Conservation (phyloP, 352 stramenopile species). For the Pythium phragmitis region DNA sequence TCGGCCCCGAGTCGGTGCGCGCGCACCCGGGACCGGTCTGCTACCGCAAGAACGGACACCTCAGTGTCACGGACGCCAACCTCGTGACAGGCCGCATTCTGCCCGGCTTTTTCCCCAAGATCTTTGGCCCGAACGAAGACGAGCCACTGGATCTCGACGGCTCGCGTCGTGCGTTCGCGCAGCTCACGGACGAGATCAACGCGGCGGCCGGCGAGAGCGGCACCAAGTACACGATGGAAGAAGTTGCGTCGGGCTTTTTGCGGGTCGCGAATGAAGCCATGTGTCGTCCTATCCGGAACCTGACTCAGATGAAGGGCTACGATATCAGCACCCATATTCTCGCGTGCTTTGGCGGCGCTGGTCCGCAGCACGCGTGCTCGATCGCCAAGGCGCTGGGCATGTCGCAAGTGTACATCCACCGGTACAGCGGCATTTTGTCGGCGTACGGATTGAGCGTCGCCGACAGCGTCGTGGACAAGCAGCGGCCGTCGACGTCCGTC, state of each 20-base stretch:
- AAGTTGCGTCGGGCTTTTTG: constrained; percentile 98
- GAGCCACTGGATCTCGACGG: constrained; percentile 95
- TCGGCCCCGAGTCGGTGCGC: constrained; percentile 96
- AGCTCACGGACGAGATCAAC: constrained; percentile 90
- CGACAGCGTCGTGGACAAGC: constrained; percentile 97
- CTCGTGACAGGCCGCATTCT: constrained; percentile 97
- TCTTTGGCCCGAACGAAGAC: constrained; percentile 98
- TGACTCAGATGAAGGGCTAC: constrained; percentile 98
- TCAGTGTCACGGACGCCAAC: constrained; percentile 99
- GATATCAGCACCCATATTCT: constrained; percentile 96
- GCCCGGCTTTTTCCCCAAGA: constrained; percentile 97
- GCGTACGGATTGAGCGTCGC: constrained; percentile 97
- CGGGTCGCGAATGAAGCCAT: constrained; percentile 99
- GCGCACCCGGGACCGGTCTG: constrained; percentile 96
- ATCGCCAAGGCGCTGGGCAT: constrained; percentile 97
- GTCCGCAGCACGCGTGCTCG: constrained; percentile 97
- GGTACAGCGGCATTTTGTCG: constrained; percentile 98
- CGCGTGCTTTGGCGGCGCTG: constrained; percentile 98
- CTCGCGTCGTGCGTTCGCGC: constrained; percentile 90
- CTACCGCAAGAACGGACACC: constrained; percentile 96
- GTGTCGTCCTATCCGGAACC: constrained; percentile 98
- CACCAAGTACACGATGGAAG: constrained; percentile 82
- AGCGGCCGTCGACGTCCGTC: constrained; percentile 83
- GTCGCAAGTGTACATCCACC: constrained; percentile 97
- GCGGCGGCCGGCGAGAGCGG: constrained; percentile 47